Conservation (phyloP, 768 basidiomycete species). For the Leccinum pellstonianum region DNA sequence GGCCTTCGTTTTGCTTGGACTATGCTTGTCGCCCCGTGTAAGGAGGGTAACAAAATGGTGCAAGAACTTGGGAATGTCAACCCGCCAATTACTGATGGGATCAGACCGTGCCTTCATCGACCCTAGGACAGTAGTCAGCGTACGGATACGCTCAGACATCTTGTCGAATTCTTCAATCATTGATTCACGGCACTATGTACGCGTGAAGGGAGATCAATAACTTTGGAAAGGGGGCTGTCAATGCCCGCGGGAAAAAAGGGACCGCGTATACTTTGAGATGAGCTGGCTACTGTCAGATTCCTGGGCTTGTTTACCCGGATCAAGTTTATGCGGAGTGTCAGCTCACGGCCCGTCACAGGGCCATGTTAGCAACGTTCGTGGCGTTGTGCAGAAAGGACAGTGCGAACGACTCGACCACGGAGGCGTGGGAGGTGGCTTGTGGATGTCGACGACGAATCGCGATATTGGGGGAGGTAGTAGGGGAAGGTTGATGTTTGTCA, state of each 20-base stretch:
- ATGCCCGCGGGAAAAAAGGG: no score
- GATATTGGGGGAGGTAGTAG: constrained; percentile 42
- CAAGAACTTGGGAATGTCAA: background rate
- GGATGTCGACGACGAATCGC: constrained; percentile 48
- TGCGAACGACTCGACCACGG: constrained; percentile 44
- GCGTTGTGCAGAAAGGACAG: constrained; percentile 64
- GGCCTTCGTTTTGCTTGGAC: background rate
- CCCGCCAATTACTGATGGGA: background rate
- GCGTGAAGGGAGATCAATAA: no score
- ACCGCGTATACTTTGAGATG: no score
- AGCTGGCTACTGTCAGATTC: constrained; percentile 52
- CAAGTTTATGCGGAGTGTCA: constrained; percentile 9
- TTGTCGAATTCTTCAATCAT: no score
- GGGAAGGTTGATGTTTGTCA: no score
- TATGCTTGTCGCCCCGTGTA: background rate
- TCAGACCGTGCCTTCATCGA: background rate
- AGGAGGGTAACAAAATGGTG: background rate
- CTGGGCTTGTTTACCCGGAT: constrained; percentile 74
- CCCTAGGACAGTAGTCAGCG: background rate
- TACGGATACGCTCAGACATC: no score
- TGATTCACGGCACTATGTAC: no score
- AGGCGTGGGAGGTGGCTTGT: constrained; percentile 43
- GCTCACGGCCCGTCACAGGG: constrained; percentile 12
- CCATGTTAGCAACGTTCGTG: constrained; percentile 70
- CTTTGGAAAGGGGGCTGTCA: no score